These are phyloP conservation scores for Mortierella claussenii DNA, from an alignment of 192 early-diverging fungal genomes.

Conservation along the genomic window DNA sequence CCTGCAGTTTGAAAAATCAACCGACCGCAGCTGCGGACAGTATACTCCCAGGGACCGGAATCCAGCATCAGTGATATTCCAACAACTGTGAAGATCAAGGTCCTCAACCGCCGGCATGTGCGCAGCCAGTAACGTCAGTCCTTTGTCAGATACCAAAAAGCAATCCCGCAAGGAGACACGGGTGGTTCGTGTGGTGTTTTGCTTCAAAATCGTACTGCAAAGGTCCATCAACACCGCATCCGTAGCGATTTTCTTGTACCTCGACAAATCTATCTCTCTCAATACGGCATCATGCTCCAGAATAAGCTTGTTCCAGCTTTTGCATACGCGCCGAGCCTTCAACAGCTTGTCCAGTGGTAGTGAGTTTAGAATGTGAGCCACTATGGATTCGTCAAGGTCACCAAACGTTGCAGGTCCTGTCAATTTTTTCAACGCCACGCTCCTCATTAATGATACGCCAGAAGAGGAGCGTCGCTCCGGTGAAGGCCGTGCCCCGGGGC, in stretches of 20 bases:
- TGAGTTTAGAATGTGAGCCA: constrained; percentile 55
- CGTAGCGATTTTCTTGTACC: constrained; percentile 68
- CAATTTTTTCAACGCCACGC: constrained; percentile 4
- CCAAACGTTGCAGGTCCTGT: constrained; percentile 27
- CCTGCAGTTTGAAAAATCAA: constrained; percentile 85
- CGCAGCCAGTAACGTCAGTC: constrained; percentile 57
- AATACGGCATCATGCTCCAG: constrained; percentile 58
- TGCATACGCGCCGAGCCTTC: constrained; percentile 57
- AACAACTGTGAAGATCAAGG: constrained; percentile 72
- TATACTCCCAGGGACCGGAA: constrained; percentile 56
- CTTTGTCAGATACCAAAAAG: constrained; percentile 76
- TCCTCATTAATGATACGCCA: not conserved
- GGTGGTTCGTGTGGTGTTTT: constrained; percentile 44
- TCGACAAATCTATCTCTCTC: constrained; percentile 63
- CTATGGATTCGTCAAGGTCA: constrained; percentile 44
- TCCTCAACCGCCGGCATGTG: constrained; percentile 51
- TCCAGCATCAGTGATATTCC: constrained; percentile 77
- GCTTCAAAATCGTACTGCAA: constrained; percentile 58
- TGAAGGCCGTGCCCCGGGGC: not conserved
- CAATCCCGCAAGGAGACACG: constrained; percentile 67
- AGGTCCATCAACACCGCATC: constrained; percentile 54
- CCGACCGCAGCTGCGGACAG: constrained; percentile 56
- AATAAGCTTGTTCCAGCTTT: constrained; percentile 55
- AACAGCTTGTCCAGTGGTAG: constrained; percentile 60
- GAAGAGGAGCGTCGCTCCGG: not conserved